Percentiles rank a stretch among this genome's conserved stretches.
These are phyloP conservation scores for Zalaria sp. DNA, from an alignment of 2,329 filamentous ascomycete species.

Conservation along the genomic window DNA sequence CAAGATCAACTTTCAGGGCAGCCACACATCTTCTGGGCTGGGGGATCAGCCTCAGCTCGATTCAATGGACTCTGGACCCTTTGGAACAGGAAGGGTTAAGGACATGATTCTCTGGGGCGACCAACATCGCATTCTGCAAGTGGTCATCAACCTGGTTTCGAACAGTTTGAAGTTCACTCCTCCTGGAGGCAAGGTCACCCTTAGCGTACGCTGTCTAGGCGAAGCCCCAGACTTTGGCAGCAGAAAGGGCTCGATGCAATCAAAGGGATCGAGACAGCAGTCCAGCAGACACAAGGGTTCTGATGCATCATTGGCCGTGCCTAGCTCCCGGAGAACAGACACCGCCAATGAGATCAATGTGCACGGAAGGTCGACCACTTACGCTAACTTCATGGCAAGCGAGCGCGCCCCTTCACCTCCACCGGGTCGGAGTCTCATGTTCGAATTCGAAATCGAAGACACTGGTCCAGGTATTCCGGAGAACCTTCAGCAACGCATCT, in stretches of 20 bases:
- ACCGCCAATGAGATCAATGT: constrained; percentile 32
- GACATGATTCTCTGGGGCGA: constrained; percentile 91
- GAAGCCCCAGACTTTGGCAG: constrained; percentile 36
- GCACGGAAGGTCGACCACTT: constrained; percentile 22
- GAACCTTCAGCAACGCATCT: constrained; percentile 66
- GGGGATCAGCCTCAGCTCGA: constrained; percentile 1
- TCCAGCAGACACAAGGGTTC: constrained; percentile 7
- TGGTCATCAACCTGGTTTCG: constrained; percentile 86
- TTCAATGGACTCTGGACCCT: constrained; percentile 42
- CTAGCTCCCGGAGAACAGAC: constrained; percentile 10
- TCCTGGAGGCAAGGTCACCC: constrained; percentile 55
- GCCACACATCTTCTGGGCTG: constrained; percentile 17
- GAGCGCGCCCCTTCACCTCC: constrained; percentile 28
- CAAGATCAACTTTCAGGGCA: constrained; percentile 50
- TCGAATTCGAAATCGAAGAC: constrained; percentile 82
- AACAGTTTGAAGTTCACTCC: constrained; percentile 90
- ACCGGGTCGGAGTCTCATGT: constrained; percentile 54
- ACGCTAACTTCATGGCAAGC: constrained; percentile 19
- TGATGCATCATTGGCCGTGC: constrained; percentile 3
- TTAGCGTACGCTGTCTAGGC: constrained; percentile 61
- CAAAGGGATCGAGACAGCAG: constrained; percentile 18
- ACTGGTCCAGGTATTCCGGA: constrained; percentile 75
- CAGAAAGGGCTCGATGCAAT: constrained; percentile 26
- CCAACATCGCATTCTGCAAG: constrained; percentile 76
- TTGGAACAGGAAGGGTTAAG: constrained; percentile 48